phyloP scores from a whole-genome alignment of 805 yeast genomes.

The Wickerhamiella azymoides region DNA sequence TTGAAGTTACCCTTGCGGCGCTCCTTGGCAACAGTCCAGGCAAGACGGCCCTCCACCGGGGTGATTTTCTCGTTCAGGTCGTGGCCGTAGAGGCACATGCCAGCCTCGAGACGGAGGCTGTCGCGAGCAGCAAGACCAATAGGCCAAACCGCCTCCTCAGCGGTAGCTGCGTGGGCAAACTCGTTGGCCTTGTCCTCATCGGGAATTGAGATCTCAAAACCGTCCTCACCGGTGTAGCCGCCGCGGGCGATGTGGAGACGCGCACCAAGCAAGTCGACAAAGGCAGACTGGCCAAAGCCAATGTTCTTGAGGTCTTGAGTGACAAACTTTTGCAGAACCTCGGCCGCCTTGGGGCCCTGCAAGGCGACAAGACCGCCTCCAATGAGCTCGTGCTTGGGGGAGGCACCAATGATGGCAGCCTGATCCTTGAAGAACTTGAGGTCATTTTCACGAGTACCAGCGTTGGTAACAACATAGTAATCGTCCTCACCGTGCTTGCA shows the following conservation, averaged over 20 bases:
- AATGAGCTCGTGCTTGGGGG: slow-evolving; percentile 30
- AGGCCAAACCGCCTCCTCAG: slow-evolving; percentile 47
- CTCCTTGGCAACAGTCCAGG: slow-evolving; percentile 79
- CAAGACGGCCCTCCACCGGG: slow-evolving; percentile 77
- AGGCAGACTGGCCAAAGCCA: slow-evolving; percentile 59
- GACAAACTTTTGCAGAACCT: slow-evolving; percentile 50
- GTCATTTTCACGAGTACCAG: slow-evolving; percentile 84
- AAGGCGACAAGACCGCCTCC: slow-evolving; percentile 73
- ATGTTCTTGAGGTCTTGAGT: slow-evolving; percentile 42
- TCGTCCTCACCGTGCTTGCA: slow-evolving; percentile 59
- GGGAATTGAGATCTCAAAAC: slow-evolving; percentile 81
- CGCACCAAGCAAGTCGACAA: slow-evolving; percentile 29
- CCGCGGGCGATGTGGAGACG: slow-evolving; percentile 76
- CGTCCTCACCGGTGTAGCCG: slow-evolving; percentile 98
- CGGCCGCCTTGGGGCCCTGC: slow-evolving; percentile 84
- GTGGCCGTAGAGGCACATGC: slow-evolving; percentile 94
- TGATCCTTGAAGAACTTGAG: slow-evolving; percentile 45
- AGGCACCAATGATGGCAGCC: slow-evolving; percentile 28
- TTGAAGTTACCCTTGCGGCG: slow-evolving; percentile 59
- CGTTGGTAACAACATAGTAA: slow-evolving; percentile 87
- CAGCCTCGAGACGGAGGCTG: slow-evolving; percentile 89
- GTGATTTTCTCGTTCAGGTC: slow-evolving; percentile 68
- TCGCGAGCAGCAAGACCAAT: slow-evolving; percentile 98
- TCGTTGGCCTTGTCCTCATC: slow-evolving; percentile 35
- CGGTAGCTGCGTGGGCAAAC: slow-evolving; percentile 48